These are phyloP conservation scores for Candida maesae DNA, from an alignment of 805 yeast genomes.

Conservation along the genomic window DNA sequence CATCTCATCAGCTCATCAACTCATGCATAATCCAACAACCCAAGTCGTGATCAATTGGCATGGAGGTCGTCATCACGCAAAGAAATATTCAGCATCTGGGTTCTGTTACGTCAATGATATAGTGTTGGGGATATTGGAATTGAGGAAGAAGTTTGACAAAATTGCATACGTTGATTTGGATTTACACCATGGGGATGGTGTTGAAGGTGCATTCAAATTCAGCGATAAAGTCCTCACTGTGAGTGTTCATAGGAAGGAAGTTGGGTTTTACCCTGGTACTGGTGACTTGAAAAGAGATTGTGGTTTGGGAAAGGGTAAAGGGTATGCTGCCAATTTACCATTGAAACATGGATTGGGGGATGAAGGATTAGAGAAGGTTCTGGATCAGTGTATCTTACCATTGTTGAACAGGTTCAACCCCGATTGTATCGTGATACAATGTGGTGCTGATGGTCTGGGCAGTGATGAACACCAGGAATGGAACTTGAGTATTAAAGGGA, in stretches of 20 bases:
- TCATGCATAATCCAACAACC: background rate
- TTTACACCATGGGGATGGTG: slow-evolving; percentile 81
- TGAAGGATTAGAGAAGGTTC: slow-evolving; percentile 33
- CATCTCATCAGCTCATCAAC: slow-evolving; percentile 38
- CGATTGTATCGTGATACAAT: slow-evolving; percentile 55
- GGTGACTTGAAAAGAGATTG: slow-evolving; percentile 43
- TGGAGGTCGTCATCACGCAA: slow-evolving; percentile 77
- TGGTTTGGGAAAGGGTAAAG: slow-evolving; percentile 36
- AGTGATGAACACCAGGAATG: slow-evolving; percentile 63
- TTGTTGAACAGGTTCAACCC: slow-evolving; percentile 38
- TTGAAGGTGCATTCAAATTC: slow-evolving; percentile 56
- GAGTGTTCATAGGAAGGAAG: slow-evolving; percentile 60
- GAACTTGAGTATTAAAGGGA: slow-evolving; percentile 59
- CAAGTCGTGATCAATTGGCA: slow-evolving; percentile 60
- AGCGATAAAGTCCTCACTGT: slow-evolving; percentile 55
- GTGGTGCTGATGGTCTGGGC: slow-evolving; percentile 74
- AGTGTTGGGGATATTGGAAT: slow-evolving; percentile 48
- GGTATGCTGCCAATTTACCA: slow-evolving; percentile 50
- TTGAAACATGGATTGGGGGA: slow-evolving; percentile 54
- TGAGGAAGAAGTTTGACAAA: slow-evolving; percentile 42
- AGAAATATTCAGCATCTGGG: slow-evolving; percentile 53
- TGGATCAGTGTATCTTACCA: slow-evolving; percentile 42
- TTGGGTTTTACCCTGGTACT: slow-evolving; percentile 73
- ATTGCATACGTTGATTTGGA: slow-evolving; percentile 68
- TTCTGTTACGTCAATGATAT: slow-evolving; percentile 74